Evolutionary conservation across 306 rosid genomes (phyloP).

Genomic region (Rosa rugosa): DNA sequence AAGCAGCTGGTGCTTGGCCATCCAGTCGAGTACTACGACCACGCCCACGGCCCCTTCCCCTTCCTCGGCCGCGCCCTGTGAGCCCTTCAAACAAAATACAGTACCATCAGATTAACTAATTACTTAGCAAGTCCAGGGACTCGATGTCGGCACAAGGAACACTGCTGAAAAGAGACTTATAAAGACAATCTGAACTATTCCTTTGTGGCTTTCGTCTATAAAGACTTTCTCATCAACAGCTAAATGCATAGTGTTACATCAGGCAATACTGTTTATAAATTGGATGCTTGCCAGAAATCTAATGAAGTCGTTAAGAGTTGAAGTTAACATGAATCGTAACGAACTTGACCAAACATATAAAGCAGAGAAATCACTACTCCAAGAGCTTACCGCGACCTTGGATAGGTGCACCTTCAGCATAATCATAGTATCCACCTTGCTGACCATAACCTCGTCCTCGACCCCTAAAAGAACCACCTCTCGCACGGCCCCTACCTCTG

Average conservation of each 20-base stretch:
- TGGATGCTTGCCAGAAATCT: neutral
- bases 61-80: conserved; percentile 66
- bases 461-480: conserved; percentile 58
- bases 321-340: neutral
- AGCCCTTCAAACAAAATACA: conserved; percentile 19
- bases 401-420: conserved; percentile 64
- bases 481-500: conserved; percentile 68
- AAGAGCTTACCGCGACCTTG: conserved; percentile 60
- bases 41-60: conserved; percentile 69
- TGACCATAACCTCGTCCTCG: conserved; percentile 65
- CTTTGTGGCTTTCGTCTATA: neutral
- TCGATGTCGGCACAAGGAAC: neutral
- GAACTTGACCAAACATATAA: neutral
- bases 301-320: neutral
- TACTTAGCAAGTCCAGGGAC: neutral
- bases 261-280: neutral
- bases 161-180: neutral
- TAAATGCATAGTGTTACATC: neutral
- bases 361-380: conserved; percentile 2
- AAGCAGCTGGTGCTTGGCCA: conserved; percentile 58
- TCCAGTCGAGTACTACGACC: conserved; percentile 36
- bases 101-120: neutral
- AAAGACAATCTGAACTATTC: neutral
- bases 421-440: conserved; percentile 48
- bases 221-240: neutral